These are phyloP conservation scores for Porodaedalea pini DNA, from an alignment of 1,284 basidiomycete species.

Conservation along the genomic window DNA sequence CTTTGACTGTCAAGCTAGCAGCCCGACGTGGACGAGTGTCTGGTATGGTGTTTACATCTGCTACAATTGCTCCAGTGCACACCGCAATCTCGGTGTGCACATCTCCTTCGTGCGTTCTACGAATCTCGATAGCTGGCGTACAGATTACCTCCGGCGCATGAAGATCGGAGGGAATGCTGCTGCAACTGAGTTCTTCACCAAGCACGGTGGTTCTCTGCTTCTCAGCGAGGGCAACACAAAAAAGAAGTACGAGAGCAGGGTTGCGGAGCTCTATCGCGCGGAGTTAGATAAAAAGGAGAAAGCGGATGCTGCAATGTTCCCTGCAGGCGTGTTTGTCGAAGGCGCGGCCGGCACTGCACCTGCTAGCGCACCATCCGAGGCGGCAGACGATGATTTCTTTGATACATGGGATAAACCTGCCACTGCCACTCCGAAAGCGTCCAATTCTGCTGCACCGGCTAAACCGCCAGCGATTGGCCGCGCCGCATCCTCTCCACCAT, in stretches of 20 bases:
- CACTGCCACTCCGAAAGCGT: slow-evolving; percentile 44
- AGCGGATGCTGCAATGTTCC: slow-evolving; percentile 66
- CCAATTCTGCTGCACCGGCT: slow-evolving; percentile 48
- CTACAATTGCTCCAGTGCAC: slow-evolving; percentile 92
- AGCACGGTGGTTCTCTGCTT: slow-evolving; percentile 75
- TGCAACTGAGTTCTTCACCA: slow-evolving; percentile 88
- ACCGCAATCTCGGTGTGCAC: slow-evolving; percentile 97
- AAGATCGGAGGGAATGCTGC: slow-evolving; percentile 93
- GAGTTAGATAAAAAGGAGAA: slow-evolving; percentile 82
- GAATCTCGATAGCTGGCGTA: slow-evolving; percentile 94
- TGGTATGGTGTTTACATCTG: slow-evolving; percentile 98
- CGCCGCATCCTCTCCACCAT: slow-evolving; percentile 34
- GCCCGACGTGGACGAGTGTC: slow-evolving; percentile 97
- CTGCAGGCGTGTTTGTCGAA: slow-evolving; percentile 75
- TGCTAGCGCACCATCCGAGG: slow-evolving; percentile 36
- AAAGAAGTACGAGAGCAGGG: slow-evolving; percentile 84
- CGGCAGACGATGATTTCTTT: slow-evolving; percentile 89
- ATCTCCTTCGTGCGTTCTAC: slow-evolving; percentile 98
- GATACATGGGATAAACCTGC: slow-evolving; percentile 89
- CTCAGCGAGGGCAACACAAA: slow-evolving; percentile 78
- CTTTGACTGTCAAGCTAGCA: slow-evolving; percentile 95
- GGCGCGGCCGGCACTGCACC: slow-evolving; percentile 54
- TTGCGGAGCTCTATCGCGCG: slow-evolving; percentile 89
- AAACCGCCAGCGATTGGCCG: slow-evolving; percentile 59
- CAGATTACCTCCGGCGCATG: slow-evolving; percentile 90